phyloP scores from a whole-genome alignment of 495 filamentous ascomycete genomes.

The Podospora anserina region DNA sequence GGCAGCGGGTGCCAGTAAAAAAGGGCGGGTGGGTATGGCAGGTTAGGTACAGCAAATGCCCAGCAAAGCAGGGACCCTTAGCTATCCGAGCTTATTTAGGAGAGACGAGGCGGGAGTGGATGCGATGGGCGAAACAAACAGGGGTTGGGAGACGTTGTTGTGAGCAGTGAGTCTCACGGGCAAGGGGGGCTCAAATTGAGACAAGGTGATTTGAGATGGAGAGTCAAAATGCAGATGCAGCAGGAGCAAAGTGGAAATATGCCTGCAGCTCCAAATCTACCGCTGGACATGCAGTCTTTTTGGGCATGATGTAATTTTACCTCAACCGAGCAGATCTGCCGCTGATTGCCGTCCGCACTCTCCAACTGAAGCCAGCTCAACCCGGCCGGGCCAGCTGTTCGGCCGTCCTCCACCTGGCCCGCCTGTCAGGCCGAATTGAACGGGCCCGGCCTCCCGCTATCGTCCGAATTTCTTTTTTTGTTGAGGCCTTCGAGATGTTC shows the following conservation, averaged over 20 bases:
- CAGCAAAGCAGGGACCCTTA: conserved; percentile 12
- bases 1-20: conserved; percentile 7
- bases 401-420: conserved; percentile 6
- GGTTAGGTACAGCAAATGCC: conserved; percentile 3
- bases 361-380: conserved; percentile 4
- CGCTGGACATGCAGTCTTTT: neutral
- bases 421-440: conserved; percentile 9
- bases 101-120: neutral
- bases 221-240: neutral
- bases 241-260: neutral
- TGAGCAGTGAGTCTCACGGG: neutral
- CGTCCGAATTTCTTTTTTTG: neutral
- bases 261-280: conserved; percentile 12
- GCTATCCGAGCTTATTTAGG: conserved; percentile 2
- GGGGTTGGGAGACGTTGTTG: neutral
- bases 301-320: conserved; percentile 19
- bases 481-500: neutral
- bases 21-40: conserved; percentile 12
- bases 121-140: neutral
- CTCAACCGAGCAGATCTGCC: conserved; percentile 12
- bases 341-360: conserved; percentile 12
- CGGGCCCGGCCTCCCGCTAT: conserved; percentile 7
- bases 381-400: neutral
- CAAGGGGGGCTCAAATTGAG: conserved; percentile 2
- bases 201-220: conserved; percentile 5